A percentile compares a stretch with the other conserved stretches of the same genome.
Conservation (phyloP, 306 rosid genomes). For the Echinosophora koreensis region DNA sequence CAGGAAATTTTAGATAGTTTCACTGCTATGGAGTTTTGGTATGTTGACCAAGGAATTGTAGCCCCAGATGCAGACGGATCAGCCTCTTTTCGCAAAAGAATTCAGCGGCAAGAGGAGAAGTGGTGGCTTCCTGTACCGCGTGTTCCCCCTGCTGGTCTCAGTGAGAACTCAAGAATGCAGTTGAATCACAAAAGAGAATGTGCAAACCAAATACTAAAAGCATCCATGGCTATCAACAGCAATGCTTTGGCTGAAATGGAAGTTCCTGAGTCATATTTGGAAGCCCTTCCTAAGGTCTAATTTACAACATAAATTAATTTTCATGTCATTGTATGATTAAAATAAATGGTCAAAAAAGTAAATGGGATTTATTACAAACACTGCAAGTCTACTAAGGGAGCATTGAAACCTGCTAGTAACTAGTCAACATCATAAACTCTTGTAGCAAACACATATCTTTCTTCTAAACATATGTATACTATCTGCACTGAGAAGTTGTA, state of each 20-base stretch:
- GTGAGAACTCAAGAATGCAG: slow-evolving; percentile 74
- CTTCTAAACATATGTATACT: neutral
- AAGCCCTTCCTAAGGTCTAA: slow-evolving; percentile 82
- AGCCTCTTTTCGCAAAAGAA: slow-evolving; percentile 70
- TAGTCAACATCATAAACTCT: slow-evolving; percentile 15
- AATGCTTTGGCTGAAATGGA: slow-evolving; percentile 82
- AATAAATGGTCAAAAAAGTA: neutral
- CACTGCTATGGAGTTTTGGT: slow-evolving; percentile 81
- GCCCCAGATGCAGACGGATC: slow-evolving; percentile 79
- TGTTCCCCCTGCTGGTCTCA: slow-evolving; percentile 77
- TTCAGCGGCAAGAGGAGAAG: slow-evolving; percentile 89
- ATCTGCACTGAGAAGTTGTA: neutral
- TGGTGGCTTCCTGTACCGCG: slow-evolving; percentile 99
- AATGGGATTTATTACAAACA: neutral
- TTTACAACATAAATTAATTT: slow-evolving; percentile 9
- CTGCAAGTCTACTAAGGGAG: slow-evolving; percentile 5
- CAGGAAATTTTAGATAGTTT: slow-evolving; percentile 89
- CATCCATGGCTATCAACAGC: slow-evolving; percentile 84
- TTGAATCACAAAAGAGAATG: slow-evolving; percentile 83
- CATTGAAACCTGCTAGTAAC: neutral
- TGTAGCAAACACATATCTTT: neutral
- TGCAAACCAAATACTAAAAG: slow-evolving; percentile 82
- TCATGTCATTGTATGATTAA: slow-evolving; percentile 4
- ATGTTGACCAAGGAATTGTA: slow-evolving; percentile 92
- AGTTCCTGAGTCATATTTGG: slow-evolving; percentile 86